Conservation (phyloP, 768 basidiomycete genomes). For the Cystofilobasidium ferigula region DNA sequence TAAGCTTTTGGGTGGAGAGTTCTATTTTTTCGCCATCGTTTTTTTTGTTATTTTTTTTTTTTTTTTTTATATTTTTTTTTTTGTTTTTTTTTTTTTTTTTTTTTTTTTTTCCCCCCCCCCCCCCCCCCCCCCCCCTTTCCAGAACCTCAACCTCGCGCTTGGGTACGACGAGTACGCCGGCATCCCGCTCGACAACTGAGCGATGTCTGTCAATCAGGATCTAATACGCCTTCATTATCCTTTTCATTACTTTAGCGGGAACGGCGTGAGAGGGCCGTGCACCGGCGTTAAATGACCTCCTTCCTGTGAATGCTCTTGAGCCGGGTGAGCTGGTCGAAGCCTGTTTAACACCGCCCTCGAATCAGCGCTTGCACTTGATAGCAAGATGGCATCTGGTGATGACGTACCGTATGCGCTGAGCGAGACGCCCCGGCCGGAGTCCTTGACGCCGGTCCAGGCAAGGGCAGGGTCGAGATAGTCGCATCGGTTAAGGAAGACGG, state of each 20-base stretch:
- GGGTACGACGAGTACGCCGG: conserved; percentile 40
- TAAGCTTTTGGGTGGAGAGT: too few species aligned
- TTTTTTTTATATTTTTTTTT: too few species aligned
- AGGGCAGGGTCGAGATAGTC: conserved; percentile 88
- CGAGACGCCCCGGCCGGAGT: conserved; percentile 83
- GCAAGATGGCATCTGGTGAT: not conserved
- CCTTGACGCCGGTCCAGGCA: conserved; percentile 87
- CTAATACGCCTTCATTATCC: not conserved
- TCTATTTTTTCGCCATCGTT: too few species aligned
- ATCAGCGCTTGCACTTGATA: not conserved
- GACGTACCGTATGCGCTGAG: conserved; percentile 65
- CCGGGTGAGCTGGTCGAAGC: conserved; percentile 37
- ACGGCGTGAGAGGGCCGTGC: too few species aligned
- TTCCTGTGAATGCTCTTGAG: conserved; percentile 38
- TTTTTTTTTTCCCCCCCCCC: conserved; percentile 7
- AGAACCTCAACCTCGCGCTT: conserved; percentile 84
- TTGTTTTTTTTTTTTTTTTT: too few species aligned
- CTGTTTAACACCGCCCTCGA: too few species aligned
- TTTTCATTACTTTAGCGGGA: too few species aligned
- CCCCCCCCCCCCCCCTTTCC: too few species aligned
- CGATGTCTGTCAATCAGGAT: too few species aligned
- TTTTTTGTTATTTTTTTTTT: too few species aligned
- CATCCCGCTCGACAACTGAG: conserved; percentile 11
- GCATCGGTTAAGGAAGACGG: conserved; percentile 86
- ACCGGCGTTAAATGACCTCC: conserved; percentile 20